Base-by-base conservation (phyloP, 768 basidiomycete species). In the Cubamyces lactineus region DNA sequence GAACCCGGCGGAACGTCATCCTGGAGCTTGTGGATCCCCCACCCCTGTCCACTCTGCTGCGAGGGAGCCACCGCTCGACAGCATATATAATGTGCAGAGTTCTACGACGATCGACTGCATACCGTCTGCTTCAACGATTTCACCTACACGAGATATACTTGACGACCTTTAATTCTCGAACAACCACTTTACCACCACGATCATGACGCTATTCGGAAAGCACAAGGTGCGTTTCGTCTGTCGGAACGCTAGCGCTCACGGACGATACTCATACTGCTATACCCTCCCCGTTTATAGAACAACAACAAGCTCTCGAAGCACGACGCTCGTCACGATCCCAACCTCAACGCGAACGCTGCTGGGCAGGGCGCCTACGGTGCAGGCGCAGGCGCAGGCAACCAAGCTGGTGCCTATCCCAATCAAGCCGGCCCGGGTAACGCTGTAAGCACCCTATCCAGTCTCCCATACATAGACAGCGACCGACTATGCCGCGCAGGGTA, bases 121-220 rank as follows among this genome's bases (percentile, higher is more conserved):
- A 53, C 11, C n/a, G 5, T 24, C 45, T 16, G 8, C 23, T 40
- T 38, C 38, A 53, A 42, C 16, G 30, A 19, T 12, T 40, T 12
- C 38, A 28, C 34, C 51, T 50, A 51, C 41, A 16, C 41, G 39
- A 19, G 12, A 21, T 3, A 11, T 57, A 30, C 19, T 11, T 48
- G 2, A 51, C 40, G 9, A 38, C 11, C 15, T 26, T 39, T 12
- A 42, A 40, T 7, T 7, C 17, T 38, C 26, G 24, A 23, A 12
- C 39, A 3, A 30, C 30, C 13, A 3, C 41, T 16, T 34, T 17
- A 26, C 3, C 11, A 8, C n/a, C 17, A 47, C 41, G 51, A 61
- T 12, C 19, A 67, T 67, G 66, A 63, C 66, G 28, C 60, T 67
- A 54, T 67, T 67, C 45, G 63, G 63, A 53, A 67, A 67, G 63